Conservation (phyloP, 768 basidiomycete species). For the Candolleomyces efflorescens region DNA sequence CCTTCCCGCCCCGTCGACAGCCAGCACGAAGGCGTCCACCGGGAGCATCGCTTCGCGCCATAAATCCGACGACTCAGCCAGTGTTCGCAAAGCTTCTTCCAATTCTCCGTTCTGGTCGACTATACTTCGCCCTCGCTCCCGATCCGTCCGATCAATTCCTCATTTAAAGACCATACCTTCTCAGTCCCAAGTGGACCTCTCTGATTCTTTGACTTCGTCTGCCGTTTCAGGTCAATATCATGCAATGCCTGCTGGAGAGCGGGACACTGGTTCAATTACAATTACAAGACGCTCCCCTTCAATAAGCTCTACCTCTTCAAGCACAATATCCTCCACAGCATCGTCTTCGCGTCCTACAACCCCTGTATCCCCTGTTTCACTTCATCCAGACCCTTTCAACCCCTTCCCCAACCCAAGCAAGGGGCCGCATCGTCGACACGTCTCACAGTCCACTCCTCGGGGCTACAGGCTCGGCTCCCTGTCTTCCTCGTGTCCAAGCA, state of each 20-base stretch:
- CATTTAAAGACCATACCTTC: constrained; percentile 30
- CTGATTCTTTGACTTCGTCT: neutral
- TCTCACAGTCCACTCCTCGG: constrained; percentile 4
- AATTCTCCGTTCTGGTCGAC: constrained; percentile 34
- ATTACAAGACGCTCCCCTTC: constrained; percentile 23
- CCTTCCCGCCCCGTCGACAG: neutral
- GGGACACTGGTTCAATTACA: constrained; percentile 1
- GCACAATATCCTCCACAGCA: constrained; percentile 17
- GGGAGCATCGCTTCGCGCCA: neutral
- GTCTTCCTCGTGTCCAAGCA: constrained; percentile 34
- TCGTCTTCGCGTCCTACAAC: constrained; percentile 27
- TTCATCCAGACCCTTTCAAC: constrained; percentile 14
- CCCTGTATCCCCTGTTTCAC: constrained; percentile 19
- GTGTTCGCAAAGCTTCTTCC: constrained; percentile 10
- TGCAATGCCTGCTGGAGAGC: neutral
- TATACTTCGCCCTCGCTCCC: constrained; percentile 31
- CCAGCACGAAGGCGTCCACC: neutral
- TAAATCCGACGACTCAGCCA: neutral
- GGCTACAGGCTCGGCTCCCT: constrained; percentile 14
- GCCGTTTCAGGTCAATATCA: neutral
- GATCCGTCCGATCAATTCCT: constrained; percentile 28
- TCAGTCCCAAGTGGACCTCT: constrained; percentile 24
- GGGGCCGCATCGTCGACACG: constrained; percentile 16
- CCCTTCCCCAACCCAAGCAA: constrained; percentile 11
- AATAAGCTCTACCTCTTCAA: constrained; percentile 24